Conservation (phyloP, 805 yeast species). For the Middelhovenomyces tepae region DNA sequence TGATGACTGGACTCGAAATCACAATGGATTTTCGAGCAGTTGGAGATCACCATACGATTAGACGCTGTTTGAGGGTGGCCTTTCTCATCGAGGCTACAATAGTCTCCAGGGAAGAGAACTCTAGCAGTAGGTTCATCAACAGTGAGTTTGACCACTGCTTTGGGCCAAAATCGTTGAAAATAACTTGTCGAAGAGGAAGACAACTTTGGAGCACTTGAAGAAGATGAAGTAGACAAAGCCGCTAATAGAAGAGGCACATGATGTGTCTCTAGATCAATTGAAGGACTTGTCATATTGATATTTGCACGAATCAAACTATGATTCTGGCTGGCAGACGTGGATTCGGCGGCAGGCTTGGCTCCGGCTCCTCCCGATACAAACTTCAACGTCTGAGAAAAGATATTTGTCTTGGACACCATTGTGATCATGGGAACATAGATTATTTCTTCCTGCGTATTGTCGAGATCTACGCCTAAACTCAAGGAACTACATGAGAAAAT, state of each 20-base stretch:
- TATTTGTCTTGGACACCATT: conserved; percentile 27
- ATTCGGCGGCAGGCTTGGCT: conserved; percentile 12
- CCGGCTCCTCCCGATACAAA: too few relatives aligned
- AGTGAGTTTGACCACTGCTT: conserved; percentile 21
- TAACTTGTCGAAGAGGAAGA: conserved; percentile 2
- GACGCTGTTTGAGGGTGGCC: conserved; percentile 7
- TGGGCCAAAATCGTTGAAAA: conserved; percentile 16
- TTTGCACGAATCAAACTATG: conserved; percentile 21
- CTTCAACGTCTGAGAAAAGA: conserved; percentile 27
- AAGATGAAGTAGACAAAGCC: conserved; percentile 9
- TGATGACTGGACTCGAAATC: conserved; percentile 25
- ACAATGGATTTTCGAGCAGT: conserved; percentile 25
- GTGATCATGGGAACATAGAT: conserved; percentile 32
- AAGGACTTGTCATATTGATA: conserved; percentile 29
- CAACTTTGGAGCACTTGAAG: conserved; percentile 2
- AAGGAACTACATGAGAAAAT: conserved; percentile 27
- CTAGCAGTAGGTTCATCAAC: conserved; percentile 29
- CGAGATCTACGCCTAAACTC: conserved; percentile 26
- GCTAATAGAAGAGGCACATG: conserved; percentile 27
- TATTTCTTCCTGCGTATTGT: conserved; percentile 27
- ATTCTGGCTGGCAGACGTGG: too few relatives aligned
- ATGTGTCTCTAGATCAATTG: conserved; percentile 29
- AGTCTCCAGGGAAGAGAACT: conserved; percentile 16
- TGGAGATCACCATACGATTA: conserved; percentile 26
- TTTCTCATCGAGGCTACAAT: conserved; percentile 5